Evolutionary conservation across 148 eudicot genomes (phyloP).

Genomic region (Fagopyrum homotropicum): DNA sequence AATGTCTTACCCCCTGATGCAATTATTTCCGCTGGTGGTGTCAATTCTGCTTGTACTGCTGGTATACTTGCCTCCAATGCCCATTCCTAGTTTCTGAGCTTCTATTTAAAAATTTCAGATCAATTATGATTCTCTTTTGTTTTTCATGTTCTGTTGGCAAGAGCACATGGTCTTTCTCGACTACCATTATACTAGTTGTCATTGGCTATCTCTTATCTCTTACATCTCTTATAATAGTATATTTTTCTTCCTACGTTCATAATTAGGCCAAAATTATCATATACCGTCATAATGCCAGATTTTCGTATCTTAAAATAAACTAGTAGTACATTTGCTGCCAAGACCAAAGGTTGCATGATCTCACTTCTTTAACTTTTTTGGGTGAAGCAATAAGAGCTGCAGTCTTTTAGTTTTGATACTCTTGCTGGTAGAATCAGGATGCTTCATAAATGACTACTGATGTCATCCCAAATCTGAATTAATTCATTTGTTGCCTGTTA

Average conservation of each 20-base stretch:
- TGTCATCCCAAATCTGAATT: not conserved
- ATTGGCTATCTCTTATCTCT: no score
- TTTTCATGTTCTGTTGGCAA: not conserved
- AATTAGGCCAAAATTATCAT: not conserved
- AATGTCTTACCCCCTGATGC: constrained; percentile 88
- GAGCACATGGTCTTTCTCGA: not conserved
- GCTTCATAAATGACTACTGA: not conserved
- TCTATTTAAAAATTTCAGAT: not conserved
- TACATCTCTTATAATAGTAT: no score
- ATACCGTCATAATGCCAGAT: not conserved
- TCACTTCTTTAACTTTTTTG: not conserved
- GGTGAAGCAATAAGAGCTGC: not conserved
- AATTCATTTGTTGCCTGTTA: not conserved
- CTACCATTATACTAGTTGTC: no score
- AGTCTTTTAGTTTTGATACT: not conserved
- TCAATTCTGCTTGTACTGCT: constrained; percentile 84
- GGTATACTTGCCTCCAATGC: constrained; percentile 35
- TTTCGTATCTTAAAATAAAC: not conserved
- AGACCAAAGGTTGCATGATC: not conserved
- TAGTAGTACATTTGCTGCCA: not conserved
- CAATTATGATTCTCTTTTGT: not conserved
- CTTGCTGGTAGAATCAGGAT: not conserved
- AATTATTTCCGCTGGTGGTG: constrained; percentile 83
- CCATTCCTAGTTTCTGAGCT: not conserved
- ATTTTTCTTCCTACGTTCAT: no score